These are phyloP conservation scores for Penicillium samsonianum DNA, from an alignment of 495 filamentous ascomycete species.

Conservation along the genomic window DNA sequence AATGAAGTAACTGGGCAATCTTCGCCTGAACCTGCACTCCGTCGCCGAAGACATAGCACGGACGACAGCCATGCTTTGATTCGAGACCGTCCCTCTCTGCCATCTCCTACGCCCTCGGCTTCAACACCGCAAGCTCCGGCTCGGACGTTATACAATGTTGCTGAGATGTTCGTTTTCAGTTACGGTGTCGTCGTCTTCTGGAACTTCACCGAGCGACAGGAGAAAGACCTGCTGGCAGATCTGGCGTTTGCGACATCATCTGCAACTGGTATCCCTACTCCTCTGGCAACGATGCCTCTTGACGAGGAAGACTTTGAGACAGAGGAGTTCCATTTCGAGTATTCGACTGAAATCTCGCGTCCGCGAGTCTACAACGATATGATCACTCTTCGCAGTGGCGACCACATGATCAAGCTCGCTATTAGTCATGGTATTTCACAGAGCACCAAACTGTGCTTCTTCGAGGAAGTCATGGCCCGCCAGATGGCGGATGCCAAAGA, in stretches of 20 bases:
- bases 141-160: slow-evolving; percentile 70
- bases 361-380: slow-evolving; percentile 98
- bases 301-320: slow-evolving; percentile 91
- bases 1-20: slow-evolving; percentile 8
- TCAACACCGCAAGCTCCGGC: slow-evolving; percentile 36
- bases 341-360: slow-evolving; percentile 77
- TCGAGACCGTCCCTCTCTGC: slow-evolving; percentile 22
- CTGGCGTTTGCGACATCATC: slow-evolving; percentile 79
- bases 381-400: slow-evolving; percentile 91
- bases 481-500: slow-evolving; percentile 93
- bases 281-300: slow-evolving; percentile 68
- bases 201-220: slow-evolving; percentile 94
- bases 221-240: slow-evolving; percentile 95
- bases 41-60: slow-evolving; percentile 31
- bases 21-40: slow-evolving; percentile 17
- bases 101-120: slow-evolving; percentile 17
- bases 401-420: slow-evolving; percentile 98
- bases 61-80: slow-evolving; percentile 26
- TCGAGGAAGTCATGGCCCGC: slow-evolving; percentile 93
- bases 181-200: slow-evolving; percentile 99
- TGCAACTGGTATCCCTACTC: slow-evolving; percentile 50
- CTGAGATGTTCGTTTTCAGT: slow-evolving; percentile 96
- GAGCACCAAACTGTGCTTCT: slow-evolving; percentile 94
- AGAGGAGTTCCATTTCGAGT: slow-evolving; percentile 99
- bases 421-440: slow-evolving; percentile 98